Conservation (phyloP, 129 eudicot species). For the Flaveria trinervia region DNA sequence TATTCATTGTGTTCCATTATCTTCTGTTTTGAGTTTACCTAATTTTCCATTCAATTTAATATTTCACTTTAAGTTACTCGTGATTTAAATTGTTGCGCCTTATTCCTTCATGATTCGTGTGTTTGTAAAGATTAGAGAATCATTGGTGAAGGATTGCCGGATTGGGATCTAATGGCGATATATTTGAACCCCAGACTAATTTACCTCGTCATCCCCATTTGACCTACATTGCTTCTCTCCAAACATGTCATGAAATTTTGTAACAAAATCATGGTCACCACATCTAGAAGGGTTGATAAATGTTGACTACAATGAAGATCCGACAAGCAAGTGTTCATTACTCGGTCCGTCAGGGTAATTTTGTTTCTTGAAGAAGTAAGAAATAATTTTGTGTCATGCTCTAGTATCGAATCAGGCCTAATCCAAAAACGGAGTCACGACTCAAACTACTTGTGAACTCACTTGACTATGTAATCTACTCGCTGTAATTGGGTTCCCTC, state of each 20-base stretch:
- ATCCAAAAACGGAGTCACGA: neutral
- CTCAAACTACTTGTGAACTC: conserved; percentile 1
- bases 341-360: neutral
- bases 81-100: no score
- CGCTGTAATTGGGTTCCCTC: neutral
- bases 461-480: neutral
- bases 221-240: no score
- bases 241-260: neutral
- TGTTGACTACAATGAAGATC: neutral
- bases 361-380: neutral
- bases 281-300: neutral
- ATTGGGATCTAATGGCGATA: no score
- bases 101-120: no score
- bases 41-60: no score
- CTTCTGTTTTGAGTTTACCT: neutral
- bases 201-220: no score
- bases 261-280: neutral
- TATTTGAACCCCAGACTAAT: no score
- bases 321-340: neutral
- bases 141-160: no score
- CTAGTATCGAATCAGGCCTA: neutral
- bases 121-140: no score
- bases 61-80: no score
- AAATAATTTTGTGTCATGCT: neutral
- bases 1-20: no score